phyloP scores from a whole-genome alignment of 345 rosid genomes.

The Geranium rotundifolium region DNA sequence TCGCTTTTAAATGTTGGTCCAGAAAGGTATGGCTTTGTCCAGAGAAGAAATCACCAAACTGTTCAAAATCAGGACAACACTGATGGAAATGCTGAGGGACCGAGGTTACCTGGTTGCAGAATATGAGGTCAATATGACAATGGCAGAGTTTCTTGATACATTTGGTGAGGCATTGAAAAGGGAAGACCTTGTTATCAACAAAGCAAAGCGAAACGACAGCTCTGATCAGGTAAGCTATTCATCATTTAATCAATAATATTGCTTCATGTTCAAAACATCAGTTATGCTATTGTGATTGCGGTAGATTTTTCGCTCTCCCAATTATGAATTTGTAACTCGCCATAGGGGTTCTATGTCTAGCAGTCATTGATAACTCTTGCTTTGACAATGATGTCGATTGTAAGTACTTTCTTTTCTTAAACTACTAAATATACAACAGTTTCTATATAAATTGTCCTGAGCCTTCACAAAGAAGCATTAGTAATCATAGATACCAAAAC shows the following conservation, averaged over 20 bases:
- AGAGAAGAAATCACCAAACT: conserved; percentile 64
- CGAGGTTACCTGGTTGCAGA: conserved; percentile 63
- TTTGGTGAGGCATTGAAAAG: conserved; percentile 76
- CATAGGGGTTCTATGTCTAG: too few relatives aligned
- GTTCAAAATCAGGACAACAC: conserved; percentile 49
- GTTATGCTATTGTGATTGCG: too few relatives aligned
- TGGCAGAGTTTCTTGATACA: conserved; percentile 41
- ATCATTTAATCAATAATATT: background rate
- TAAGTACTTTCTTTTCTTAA: too few relatives aligned
- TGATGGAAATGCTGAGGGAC: conserved; percentile 76
- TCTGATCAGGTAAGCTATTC: conserved; percentile 47
- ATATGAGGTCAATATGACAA: conserved; percentile 42
- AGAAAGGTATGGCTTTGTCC: conserved; percentile 38
- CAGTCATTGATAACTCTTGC: too few relatives aligned
- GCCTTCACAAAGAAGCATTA: too few relatives aligned
- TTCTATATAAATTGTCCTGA: too few relatives aligned
- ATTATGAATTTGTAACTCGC: too few relatives aligned
- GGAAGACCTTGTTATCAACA: conserved; percentile 72
- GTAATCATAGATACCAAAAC: too few relatives aligned
- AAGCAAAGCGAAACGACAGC: conserved; percentile 38
- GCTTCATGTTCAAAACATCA: background rate
- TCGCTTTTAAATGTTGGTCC: background rate
- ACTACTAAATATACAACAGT: too few relatives aligned
- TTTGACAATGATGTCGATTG: too few relatives aligned
- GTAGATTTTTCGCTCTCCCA: too few relatives aligned